Conservation (phyloP, 352 stramenopile species). For the Thalassiosira mediterranea region DNA sequence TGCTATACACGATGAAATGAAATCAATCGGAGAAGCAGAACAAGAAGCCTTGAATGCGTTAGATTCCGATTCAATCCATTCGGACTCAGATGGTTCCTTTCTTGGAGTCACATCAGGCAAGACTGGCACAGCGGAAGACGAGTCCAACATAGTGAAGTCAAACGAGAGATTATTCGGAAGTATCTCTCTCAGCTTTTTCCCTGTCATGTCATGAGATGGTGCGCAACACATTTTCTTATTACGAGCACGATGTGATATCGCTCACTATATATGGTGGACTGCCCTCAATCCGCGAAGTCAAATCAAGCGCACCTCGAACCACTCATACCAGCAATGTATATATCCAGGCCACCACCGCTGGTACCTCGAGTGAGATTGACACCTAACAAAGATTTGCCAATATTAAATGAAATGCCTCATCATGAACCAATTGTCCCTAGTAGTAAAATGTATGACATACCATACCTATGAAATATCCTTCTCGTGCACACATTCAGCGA, state of each 20-base stretch:
- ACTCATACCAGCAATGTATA: too few relatives aligned
- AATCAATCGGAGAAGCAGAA: conserved; percentile 49
- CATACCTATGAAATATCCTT: conserved; percentile 1
- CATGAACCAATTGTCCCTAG: too few relatives aligned
- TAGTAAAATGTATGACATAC: too few relatives aligned
- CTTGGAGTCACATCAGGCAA: conserved; percentile 2
- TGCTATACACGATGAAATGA: conserved; percentile 50
- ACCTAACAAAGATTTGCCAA: neutral
- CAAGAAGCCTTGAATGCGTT: conserved; percentile 30
- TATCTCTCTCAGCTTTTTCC: conserved; percentile 64
- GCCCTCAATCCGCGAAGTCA: neutral
- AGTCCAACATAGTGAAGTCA: conserved; percentile 11
- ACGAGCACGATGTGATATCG: neutral
- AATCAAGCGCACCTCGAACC: too few relatives aligned
- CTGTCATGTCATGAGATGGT: conserved; percentile 49
- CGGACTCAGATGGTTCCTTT: conserved; percentile 53
- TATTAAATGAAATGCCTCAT: too few relatives aligned
- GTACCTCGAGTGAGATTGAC: too few relatives aligned
- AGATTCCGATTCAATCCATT: conserved; percentile 53
- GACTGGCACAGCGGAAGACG: conserved; percentile 39
- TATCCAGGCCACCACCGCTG: too few relatives aligned
- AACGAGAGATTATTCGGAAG: conserved; percentile 63
- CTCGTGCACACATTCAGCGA: neutral
- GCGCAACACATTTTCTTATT: neutral
- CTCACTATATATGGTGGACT: neutral